Evolutionary conservation across 306 rosid species (phyloP).

Genomic region (Clitoria ternatea): DNA sequence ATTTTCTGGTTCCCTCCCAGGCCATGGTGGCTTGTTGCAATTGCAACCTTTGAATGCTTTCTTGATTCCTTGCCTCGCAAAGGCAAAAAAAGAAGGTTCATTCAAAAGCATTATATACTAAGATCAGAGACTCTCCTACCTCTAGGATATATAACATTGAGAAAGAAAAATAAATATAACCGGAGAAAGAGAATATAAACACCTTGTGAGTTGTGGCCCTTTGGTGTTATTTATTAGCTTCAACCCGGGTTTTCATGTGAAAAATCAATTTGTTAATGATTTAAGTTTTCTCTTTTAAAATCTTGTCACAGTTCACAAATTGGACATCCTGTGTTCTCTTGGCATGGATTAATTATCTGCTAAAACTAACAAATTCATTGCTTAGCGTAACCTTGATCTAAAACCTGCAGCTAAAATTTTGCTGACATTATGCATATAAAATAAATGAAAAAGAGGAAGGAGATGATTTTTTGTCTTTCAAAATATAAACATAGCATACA

Average conservation of each 20-base stretch:
- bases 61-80: neutral
- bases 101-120: neutral
- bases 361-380: neutral
- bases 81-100: neutral
- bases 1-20: neutral
- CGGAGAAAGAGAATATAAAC: neutral
- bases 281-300: neutral
- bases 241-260: neutral
- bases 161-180: neutral
- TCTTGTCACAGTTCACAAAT: conserved; percentile 10
- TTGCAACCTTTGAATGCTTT: conserved; percentile 5
- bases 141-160: neutral
- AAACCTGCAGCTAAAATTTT: neutral
- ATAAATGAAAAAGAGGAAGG: neutral
- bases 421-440: neutral
- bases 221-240: neutral
- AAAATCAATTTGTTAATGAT: neutral
- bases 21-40: neutral
- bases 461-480: neutral
- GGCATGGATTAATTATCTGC: conserved; percentile 6
- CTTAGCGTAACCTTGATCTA: neutral
- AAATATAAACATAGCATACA: neutral
- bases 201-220: neutral
- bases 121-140: neutral
- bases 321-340: neutral